These are phyloP conservation scores for Elsinoe perseae DNA, from an alignment of 2,329 filamentous ascomycete genomes.

Conservation along the genomic window DNA sequence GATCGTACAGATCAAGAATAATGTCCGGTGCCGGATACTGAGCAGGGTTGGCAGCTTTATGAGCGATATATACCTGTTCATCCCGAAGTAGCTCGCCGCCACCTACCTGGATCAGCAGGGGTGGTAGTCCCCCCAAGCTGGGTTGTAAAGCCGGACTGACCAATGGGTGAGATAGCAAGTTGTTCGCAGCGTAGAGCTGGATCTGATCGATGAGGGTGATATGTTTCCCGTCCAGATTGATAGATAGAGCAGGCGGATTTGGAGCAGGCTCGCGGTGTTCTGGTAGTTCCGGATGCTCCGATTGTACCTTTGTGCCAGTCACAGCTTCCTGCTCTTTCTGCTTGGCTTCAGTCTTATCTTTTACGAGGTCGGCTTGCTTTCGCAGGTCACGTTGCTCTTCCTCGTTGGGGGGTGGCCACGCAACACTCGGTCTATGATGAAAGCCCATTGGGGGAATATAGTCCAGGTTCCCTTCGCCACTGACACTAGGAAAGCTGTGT, in stretches of 20 bases:
- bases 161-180: conserved; percentile 74
- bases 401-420: conserved; percentile 87
- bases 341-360: conserved; percentile 18
- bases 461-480: conserved; percentile 62
- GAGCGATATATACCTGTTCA: conserved; percentile 89
- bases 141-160: conserved; percentile 86
- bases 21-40: conserved; percentile 64
- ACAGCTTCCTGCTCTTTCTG: conserved; percentile 16
- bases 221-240: conserved; percentile 61
- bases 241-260: conserved; percentile 43
- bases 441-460: conserved; percentile 87
- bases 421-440: conserved; percentile 75
- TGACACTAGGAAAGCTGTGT: conserved; percentile 90
- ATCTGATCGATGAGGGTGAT: conserved; percentile 84
- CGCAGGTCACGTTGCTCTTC: conserved; percentile 52
- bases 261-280: conserved; percentile 20
- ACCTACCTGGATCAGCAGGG: conserved; percentile 76
- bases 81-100: conserved; percentile 85
- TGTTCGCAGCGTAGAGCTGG: conserved; percentile 79
- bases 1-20: conserved; percentile 56
- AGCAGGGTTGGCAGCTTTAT: conserved; percentile 81
- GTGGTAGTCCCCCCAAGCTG: conserved; percentile 81
- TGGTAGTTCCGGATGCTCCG: conserved; percentile 17
- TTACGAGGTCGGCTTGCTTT: conserved; percentile 23
- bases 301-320: conserved; percentile 18